phyloP scores from a whole-genome alignment of 768 basidiomycete species.

The Daedaleopsis nitida region DNA sequence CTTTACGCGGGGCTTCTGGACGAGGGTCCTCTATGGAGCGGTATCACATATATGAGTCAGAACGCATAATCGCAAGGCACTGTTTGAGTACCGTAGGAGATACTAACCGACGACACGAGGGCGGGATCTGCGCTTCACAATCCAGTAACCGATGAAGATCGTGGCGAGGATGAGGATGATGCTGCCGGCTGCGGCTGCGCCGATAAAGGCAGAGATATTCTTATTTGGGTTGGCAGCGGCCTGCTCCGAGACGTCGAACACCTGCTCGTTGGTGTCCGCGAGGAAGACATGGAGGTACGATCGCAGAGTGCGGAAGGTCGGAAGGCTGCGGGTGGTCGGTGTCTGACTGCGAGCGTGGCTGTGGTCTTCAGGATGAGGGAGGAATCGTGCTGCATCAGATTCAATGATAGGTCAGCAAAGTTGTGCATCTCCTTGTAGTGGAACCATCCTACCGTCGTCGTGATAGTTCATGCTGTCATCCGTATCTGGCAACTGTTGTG shows the following conservation, averaged over 20 bases:
- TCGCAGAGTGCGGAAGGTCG: neutral
- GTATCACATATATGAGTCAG: neutral
- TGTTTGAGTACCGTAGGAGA: neutral
- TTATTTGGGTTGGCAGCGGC: neutral
- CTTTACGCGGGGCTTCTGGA: neutral
- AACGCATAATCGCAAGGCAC: neutral
- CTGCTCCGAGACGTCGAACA: neutral
- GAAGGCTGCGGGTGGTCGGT: neutral
- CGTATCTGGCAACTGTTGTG: neutral
- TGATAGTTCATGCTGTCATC: neutral
- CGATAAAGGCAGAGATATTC: neutral
- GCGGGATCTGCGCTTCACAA: neutral
- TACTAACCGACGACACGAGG: neutral
- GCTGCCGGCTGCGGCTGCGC: neutral
- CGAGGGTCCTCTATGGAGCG: neutral
- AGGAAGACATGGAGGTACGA: neutral
- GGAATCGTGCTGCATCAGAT: too few species aligned
- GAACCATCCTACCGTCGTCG: too few species aligned
- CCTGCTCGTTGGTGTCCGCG: neutral
- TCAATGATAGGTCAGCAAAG: too few species aligned
- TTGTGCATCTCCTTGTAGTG: too few species aligned
- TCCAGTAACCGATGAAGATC: constrained; percentile 2
- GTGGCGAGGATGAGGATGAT: neutral
- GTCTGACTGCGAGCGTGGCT: neutral
- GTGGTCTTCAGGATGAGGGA: neutral